Evolutionary conservation across 352 stramenopile genomes (phyloP).

Genomic region (Phytophthora citricola): DNA sequence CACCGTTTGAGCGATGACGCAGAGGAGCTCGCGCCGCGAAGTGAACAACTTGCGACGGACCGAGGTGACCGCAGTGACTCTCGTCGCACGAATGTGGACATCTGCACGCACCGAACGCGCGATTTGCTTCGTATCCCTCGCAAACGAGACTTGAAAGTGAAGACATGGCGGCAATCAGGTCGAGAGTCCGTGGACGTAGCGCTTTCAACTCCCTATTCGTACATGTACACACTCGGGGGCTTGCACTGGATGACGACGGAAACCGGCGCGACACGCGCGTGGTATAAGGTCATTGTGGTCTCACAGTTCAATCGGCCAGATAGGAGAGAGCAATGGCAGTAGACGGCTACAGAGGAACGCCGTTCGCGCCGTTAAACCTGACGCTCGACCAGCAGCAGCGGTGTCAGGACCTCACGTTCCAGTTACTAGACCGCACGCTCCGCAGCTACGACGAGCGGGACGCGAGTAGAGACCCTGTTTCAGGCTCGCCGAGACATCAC

Average conservation of each 20-base stretch:
- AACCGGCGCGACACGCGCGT: constrained; percentile 1
- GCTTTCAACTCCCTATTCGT: too few relatives aligned
- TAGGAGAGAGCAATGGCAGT: background rate
- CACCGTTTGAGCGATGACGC: background rate
- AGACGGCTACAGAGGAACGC: background rate
- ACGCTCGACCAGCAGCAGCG: constrained; percentile 14
- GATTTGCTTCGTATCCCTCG: constrained; percentile 3
- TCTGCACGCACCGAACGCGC: constrained; percentile 12
- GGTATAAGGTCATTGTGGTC: background rate
- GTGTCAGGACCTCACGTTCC: constrained; percentile 18
- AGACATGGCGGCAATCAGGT: constrained; percentile 4
- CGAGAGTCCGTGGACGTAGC: background rate
- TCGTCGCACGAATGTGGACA: constrained; percentile 1
- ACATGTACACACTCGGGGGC: background rate
- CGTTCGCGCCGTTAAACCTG: constrained; percentile 17
- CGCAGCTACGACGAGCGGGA: constrained; percentile 21
- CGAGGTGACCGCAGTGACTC: background rate
- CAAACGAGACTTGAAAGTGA: constrained; percentile 3
- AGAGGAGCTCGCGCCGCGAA: background rate
- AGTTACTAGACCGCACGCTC: constrained; percentile 26
- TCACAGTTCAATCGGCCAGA: constrained; percentile 15
- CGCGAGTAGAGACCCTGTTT: background rate
- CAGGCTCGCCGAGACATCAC: constrained; percentile 9
- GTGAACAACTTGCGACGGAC: constrained; percentile 1
- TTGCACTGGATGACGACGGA: constrained; percentile 8